A percentile compares a stretch with the other conserved stretches of the same genome.
These are phyloP conservation scores for Hyphopichia burtonii DNA, from an alignment of 1,139 yeast species.

Conservation along the genomic window DNA sequence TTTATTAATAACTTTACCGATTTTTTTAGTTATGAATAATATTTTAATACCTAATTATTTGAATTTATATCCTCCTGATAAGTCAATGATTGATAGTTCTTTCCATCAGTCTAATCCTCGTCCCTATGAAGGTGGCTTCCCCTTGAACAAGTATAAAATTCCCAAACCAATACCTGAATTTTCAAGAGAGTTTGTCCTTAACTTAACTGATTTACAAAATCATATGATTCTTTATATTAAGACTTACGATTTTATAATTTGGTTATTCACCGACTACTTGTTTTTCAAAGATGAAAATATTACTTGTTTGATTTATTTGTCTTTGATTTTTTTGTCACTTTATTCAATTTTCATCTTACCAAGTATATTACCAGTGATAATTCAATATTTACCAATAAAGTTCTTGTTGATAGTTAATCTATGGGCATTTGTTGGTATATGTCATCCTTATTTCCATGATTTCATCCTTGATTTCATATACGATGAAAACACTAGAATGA, in stretches of 20 bases:
- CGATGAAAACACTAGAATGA: constrained; percentile 62
- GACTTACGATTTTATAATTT: constrained; percentile 57
- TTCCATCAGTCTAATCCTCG: constrained; percentile 44
- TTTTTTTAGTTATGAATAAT: constrained; percentile 50
- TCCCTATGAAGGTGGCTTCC: constrained; percentile 52
- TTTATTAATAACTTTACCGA: constrained; percentile 52
- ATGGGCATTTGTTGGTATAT: constrained; percentile 50
- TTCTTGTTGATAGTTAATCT: constrained; percentile 33
- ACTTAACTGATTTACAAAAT: constrained; percentile 82
- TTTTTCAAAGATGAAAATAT: constrained; percentile 65
- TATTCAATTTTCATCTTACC: constrained; percentile 34
- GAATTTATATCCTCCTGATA: constrained; percentile 39
- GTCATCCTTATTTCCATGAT: constrained; percentile 58
- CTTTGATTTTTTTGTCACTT: constrained; percentile 23
- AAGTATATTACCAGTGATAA: constrained; percentile 26
- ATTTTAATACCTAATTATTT: constrained; percentile 72
- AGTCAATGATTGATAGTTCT: constrained; percentile 17
- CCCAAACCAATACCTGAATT: constrained; percentile 82
- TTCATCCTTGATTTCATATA: constrained; percentile 43
- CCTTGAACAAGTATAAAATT: constrained; percentile 42
- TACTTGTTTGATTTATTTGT: constrained; percentile 53
- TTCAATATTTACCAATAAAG: constrained; percentile 30
- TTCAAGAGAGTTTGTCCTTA: constrained; percentile 73
- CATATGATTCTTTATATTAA: constrained; percentile 69
- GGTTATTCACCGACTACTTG: constrained; percentile 55